Base-by-base conservation (phyloP, 805 yeast genomes). In the Ogataea parapolymorpha region DNA sequence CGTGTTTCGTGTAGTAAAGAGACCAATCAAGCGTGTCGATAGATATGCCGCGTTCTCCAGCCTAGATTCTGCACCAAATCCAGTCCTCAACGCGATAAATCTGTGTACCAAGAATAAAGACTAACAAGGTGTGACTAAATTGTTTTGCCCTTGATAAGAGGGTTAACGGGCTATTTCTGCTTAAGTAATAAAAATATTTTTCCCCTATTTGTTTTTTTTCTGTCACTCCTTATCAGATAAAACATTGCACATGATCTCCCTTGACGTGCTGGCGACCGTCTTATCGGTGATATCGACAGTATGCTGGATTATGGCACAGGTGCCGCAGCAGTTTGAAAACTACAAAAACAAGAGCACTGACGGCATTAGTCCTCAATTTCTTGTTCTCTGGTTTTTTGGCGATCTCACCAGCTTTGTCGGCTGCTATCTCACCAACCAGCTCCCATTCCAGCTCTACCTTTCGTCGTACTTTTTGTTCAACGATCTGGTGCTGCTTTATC, bases 391-490 rank as follows among this genome's bases (percentile, higher is more conserved):
- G 65, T 52, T 61, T 30, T 32, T 60, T 8, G 69, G 68, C 13
- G 70, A 66, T 35, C 38, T 59, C 14, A 49, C 53, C 9, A 57
- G 59, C 28, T 61, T 82, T 22, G 33, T 74, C 0, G 97, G 96
- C 0, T 87, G 95, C 46, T 44, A 85, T 0, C 58, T 88, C 34
- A 88, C 96, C 0, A 59, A 75, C 6, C 96, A 90, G 46, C 67
- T 88, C 34, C 79, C 82, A n/a, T 90, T 89, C 62, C 97, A 89
- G 58, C 74, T 79, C 9, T 65, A 80, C 16, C 66, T 89, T 13
- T 86, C 95, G 0, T 44, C 74, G 2, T 90, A 90, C 62, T 89
- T 85, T 58, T 67, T 91, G 37, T 62, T 71, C 42, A 84, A 85
- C 46, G 97, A 90, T 62, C 39, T 74, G 17, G 66, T 86, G 9